phyloP scores from a whole-genome alignment of 2,329 filamentous ascomycete genomes.

The Stagonosporopsis tanaceti region DNA sequence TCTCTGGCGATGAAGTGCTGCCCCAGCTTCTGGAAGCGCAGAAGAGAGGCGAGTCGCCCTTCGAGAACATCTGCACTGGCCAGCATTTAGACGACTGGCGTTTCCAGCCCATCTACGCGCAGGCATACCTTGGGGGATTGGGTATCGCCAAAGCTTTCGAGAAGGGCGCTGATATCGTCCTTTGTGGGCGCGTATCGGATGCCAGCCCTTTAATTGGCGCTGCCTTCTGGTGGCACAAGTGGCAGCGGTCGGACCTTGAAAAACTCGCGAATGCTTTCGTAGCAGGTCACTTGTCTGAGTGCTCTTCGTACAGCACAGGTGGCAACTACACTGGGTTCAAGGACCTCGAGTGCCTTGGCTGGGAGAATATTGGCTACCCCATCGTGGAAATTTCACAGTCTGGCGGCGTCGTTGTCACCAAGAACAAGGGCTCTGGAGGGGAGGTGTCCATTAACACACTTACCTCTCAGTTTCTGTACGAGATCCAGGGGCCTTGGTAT shows the following conservation, averaged over 20 bases:
- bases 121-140: constrained; percentile 54
- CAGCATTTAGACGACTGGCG: constrained; percentile 47
- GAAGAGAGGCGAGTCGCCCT: constrained; percentile 47
- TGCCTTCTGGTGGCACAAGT: constrained; percentile 56
- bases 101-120: constrained; percentile 47
- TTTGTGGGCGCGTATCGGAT: constrained; percentile 56
- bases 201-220: constrained; percentile 55
- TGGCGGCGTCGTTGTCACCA: constrained; percentile 39
- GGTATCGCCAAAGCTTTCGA: constrained; percentile 54
- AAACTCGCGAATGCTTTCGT: constrained; percentile 55
- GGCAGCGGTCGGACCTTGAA: constrained; percentile 50
- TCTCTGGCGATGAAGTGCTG: constrained; percentile 55
- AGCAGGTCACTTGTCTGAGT: constrained; percentile 56
- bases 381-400: constrained; percentile 42
- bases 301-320: constrained; percentile 53
- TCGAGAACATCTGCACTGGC: constrained; percentile 51
- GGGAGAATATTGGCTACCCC: constrained; percentile 45
- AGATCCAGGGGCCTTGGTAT: constrained; percentile 57
- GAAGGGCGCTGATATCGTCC: constrained; percentile 54
- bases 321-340: constrained; percentile 58
- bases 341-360: constrained; percentile 39
- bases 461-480: constrained; percentile 61
- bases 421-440: constrained; percentile 45
- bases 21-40: constrained; percentile 45
- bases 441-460: constrained; percentile 59